Base-by-base conservation (phyloP, 2,329 filamentous ascomycete genomes). In the Colletotrichum karsti region DNA sequence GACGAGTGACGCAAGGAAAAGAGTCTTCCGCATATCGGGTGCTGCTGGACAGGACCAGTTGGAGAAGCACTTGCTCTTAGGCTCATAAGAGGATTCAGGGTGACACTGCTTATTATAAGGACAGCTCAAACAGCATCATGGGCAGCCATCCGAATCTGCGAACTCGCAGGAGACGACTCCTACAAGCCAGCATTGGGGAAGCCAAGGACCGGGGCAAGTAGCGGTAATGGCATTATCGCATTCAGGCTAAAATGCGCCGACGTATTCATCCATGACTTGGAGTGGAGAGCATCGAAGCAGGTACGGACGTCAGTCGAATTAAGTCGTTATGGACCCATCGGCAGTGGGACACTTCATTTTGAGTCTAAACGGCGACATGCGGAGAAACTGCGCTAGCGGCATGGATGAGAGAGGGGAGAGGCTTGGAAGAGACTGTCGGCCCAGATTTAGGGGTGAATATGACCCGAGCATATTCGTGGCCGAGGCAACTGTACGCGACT, bases 1-100 rank as follows among this genome's bases (percentile, higher is more conserved):
- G 69, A 78, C 77, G 69, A 78, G 66, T 41, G 71, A 68, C 59
- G 74, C 70, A 37, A 78, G 53, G 51, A 76, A 62, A 69, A 74
- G 72, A 37, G 73, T 59, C 46, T 70, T 70, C 63, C 75, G 76
- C 77, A 79, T 78, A 53, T 9, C 28, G 37, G 33, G 24, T 64
- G 53, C n/a, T 46, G 44, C 53, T 55, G 30, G 20, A 55, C 51
- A n/a, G 9, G 18, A 24, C 60, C 65, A 50, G 35, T 35, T 39
- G 53, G 12, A 59, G 30, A 59, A 69, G 56, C 66, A 44, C 62
- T 56, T 62, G 56, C 26, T 69, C 28, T 37, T 28, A 22, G 8
- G 35, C 12, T 50, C 61, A 50, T 37, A 37, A 37, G 20, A 33
- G 13, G 22, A 22, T 20, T 35, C 18, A 15, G 46, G 54, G 54